These are phyloP conservation scores for Furcasterigmium sp. DNA, from an alignment of 2,329 filamentous ascomycete genomes.

Conservation along the genomic window DNA sequence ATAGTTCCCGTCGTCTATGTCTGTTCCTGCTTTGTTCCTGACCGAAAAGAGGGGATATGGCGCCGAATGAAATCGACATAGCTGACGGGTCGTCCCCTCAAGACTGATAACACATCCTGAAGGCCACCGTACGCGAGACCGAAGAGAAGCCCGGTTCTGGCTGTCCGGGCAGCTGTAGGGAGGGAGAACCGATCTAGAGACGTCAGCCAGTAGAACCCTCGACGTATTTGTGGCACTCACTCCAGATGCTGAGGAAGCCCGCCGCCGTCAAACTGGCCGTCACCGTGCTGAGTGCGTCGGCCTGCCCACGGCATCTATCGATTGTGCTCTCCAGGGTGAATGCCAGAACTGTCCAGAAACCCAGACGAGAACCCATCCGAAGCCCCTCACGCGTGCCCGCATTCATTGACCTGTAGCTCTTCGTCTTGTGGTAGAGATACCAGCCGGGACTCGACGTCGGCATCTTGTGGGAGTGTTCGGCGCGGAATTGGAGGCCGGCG, in stretches of 20 bases:
- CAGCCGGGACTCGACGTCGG: constrained; percentile 79
- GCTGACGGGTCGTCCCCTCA: constrained; percentile 65
- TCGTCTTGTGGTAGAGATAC: constrained; percentile 98
- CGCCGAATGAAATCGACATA: constrained; percentile 64
- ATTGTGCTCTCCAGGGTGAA: constrained; percentile 81
- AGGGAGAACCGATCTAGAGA: constrained; percentile 70
- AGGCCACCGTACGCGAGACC: constrained; percentile 75
- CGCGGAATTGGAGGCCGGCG: constrained; percentile 79
- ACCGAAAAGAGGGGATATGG: too few relatives aligned
- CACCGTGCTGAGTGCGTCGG: constrained; percentile 76
- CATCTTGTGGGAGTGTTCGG: constrained; percentile 92
- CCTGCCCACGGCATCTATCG: constrained; percentile 63
- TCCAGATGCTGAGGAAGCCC: constrained; percentile 80
- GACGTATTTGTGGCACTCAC: constrained; percentile 42
- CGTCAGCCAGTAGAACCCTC: background rate
- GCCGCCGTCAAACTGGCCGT: constrained; percentile 80
- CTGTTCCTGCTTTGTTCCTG: too few relatives aligned
- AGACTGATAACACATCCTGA: constrained; percentile 68
- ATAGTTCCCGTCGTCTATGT: too few relatives aligned
- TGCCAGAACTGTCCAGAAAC: constrained; percentile 70
- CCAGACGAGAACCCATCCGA: constrained; percentile 65
- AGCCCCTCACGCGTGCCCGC: constrained; percentile 75
- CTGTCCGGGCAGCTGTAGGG: constrained; percentile 70
- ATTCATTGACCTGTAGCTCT: constrained; percentile 83
- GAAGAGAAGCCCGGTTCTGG: constrained; percentile 72